A percentile compares a stretch with the other conserved stretches of the same genome.
Conservation (phyloP, 148 eudicot genomes). For the Simmondsia chinensis region DNA sequence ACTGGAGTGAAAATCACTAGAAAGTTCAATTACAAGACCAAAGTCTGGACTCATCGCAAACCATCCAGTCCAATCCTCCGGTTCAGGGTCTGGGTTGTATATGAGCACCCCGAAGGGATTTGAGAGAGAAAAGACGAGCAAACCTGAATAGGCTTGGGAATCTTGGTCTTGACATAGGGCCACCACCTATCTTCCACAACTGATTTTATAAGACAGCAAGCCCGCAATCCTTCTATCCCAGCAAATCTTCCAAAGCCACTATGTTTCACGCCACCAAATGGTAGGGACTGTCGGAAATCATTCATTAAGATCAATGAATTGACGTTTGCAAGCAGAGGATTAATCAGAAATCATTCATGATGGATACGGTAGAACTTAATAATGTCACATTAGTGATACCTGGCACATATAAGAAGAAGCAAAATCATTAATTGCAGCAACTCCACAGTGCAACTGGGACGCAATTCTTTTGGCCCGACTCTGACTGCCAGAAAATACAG, state of each 20-base stretch:
- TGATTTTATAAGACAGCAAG: conserved; percentile 91
- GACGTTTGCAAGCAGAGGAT: no score
- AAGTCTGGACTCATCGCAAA: no score
- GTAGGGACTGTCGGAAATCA: conserved; percentile 64
- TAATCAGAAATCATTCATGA: no score
- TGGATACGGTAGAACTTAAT: neutral
- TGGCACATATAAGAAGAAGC: conserved; percentile 96
- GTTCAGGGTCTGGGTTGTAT: no score
- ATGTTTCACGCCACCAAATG: conserved; percentile 95
- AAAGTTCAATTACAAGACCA: no score
- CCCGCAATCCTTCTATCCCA: conserved; percentile 88
- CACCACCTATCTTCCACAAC: conserved; percentile 97
- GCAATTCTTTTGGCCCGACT: conserved; percentile 70
- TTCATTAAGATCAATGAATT: neutral
- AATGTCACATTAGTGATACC: conserved; percentile 27
- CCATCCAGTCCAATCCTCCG: no score
- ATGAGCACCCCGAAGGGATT: no score
- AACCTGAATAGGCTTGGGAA: conserved; percentile 96
- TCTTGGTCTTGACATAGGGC: conserved; percentile 83
- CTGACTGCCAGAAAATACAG: conserved; percentile 92
- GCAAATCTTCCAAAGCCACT: conserved; percentile 99
- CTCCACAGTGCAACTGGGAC: conserved; percentile 80
- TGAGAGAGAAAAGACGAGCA: neutral
- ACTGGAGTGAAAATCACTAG: no score
- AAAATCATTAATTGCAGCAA: conserved; percentile 90